Conservation (phyloP, 2,329 filamentous ascomycete genomes). For the Curvularia sp. region DNA sequence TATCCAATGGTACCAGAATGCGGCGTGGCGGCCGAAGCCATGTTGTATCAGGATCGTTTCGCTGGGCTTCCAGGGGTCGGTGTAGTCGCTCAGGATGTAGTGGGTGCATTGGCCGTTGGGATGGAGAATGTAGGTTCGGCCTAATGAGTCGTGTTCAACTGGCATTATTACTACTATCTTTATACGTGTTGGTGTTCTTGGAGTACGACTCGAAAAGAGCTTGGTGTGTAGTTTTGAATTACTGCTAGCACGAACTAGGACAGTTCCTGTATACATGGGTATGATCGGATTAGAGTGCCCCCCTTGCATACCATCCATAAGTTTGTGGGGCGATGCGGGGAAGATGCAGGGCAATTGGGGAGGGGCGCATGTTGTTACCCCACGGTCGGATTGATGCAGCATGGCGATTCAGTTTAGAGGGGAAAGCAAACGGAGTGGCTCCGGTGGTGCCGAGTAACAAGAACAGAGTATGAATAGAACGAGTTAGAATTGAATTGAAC, state of each 20-base stretch:
- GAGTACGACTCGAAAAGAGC: not conserved
- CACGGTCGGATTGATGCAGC: not conserved
- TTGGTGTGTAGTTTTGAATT: not conserved
- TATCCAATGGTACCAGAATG: slow-evolving; percentile 51
- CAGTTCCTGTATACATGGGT: too few species aligned
- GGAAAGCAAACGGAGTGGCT: not conserved
- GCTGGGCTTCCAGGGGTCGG: slow-evolving; percentile 42
- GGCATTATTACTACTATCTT: slow-evolving; percentile 23
- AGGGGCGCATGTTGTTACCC: not conserved
- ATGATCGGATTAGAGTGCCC: not conserved
- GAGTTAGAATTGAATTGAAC: not conserved
- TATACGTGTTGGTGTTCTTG: not conserved
- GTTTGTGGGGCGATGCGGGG: slow-evolving; percentile 19
- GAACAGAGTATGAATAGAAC: not conserved
- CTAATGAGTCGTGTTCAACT: slow-evolving; percentile 27
- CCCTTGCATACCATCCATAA: not conserved
- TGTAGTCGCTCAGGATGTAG: slow-evolving; percentile 40
- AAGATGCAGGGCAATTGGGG: slow-evolving; percentile 4
- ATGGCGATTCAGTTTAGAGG: not conserved
- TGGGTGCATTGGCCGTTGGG: slow-evolving; percentile 42
- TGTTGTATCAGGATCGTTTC: slow-evolving; percentile 51
- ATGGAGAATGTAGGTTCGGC: slow-evolving; percentile 41
- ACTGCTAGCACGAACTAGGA: not conserved
- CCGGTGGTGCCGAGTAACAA: too few species aligned
- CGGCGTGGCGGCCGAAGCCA: slow-evolving; percentile 46